These are phyloP conservation scores for Niveomyces coronatus DNA, from an alignment of 2,329 filamentous ascomycete species.

Conservation along the genomic window DNA sequence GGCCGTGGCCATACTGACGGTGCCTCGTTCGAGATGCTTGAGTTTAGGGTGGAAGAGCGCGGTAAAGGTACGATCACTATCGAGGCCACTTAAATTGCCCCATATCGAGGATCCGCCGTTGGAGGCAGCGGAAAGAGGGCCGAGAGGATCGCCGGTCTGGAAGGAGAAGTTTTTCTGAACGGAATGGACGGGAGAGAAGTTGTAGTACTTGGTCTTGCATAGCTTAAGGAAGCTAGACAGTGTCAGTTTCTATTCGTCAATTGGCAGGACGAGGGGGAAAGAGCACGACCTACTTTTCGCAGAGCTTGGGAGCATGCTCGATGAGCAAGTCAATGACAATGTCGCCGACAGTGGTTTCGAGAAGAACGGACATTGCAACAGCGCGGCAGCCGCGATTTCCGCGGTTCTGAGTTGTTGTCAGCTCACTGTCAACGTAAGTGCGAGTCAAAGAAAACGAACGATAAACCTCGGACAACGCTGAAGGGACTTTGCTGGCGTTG, in stretches of 20 bases:
- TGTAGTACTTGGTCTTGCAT: slow-evolving; percentile 99
- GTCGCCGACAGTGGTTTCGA: slow-evolving; percentile 89
- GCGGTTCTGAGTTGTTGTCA: background rate
- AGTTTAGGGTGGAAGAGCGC: slow-evolving; percentile 80
- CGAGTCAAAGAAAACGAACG: too few relatives aligned
- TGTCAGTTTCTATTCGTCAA: slow-evolving; percentile 29
- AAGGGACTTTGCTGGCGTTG: too few relatives aligned
- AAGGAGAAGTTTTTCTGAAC: slow-evolving; percentile 94
- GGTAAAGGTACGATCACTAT: slow-evolving; percentile 65
- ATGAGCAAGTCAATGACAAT: slow-evolving; percentile 89
- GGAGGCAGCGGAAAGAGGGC: slow-evolving; percentile 71
- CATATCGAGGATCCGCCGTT: slow-evolving; percentile 93
- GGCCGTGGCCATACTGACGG: slow-evolving; percentile 95
- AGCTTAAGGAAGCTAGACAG: slow-evolving; percentile 83
- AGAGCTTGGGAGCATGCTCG: slow-evolving; percentile 80
- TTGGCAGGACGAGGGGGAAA: background rate
- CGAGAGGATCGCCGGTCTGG: slow-evolving; percentile 89
- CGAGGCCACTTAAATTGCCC: slow-evolving; percentile 61
- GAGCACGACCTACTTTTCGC: slow-evolving; percentile 77
- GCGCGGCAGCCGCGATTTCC: too few relatives aligned
- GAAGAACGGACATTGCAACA: slow-evolving; percentile 69
- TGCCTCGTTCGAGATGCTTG: slow-evolving; percentile 81
- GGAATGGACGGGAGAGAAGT: slow-evolving; percentile 85
- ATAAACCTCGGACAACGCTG: too few relatives aligned
- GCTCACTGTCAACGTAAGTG: too few relatives aligned